Evolutionary conservation across 345 rosid genomes (phyloP).

Genomic region (Pistacia integerrima): DNA sequence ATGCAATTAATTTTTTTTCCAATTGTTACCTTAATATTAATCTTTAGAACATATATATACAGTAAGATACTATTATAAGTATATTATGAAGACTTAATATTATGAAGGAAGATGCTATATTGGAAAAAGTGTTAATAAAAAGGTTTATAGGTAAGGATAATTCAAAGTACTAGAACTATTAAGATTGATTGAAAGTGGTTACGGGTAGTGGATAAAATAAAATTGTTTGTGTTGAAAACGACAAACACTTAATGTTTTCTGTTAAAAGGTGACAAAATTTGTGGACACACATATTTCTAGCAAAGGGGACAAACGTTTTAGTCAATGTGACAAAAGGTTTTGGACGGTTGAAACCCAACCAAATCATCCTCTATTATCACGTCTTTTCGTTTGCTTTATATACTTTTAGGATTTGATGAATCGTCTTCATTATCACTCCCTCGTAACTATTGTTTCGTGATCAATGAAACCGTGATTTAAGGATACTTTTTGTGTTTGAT

Average conservation of each 20-base stretch:
- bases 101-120: not conserved
- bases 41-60: too few relatives aligned
- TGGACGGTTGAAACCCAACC: constrained; percentile 6
- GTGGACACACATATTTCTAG: not conserved
- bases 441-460: constrained; percentile 16
- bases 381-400: constrained; percentile 17
- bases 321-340: not conserved
- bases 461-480: not conserved
- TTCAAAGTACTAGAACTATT: not conserved
- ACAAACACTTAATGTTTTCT: not conserved
- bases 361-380: constrained; percentile 22
- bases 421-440: constrained; percentile 16
- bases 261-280: not conserved
- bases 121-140: not conserved
- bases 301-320: not conserved
- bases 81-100: not conserved
- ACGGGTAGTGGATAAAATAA: not conserved
- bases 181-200: not conserved
- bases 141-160: not conserved
- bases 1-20: too few relatives aligned
- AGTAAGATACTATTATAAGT: too few relatives aligned
- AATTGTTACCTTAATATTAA: too few relatives aligned
- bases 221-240: not conserved
- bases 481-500: not conserved
- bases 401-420: constrained; percentile 18